Evolutionary conservation across 2,329 filamentous ascomycete genomes (phyloP).

Genomic region (Fusarium sp.): DNA sequence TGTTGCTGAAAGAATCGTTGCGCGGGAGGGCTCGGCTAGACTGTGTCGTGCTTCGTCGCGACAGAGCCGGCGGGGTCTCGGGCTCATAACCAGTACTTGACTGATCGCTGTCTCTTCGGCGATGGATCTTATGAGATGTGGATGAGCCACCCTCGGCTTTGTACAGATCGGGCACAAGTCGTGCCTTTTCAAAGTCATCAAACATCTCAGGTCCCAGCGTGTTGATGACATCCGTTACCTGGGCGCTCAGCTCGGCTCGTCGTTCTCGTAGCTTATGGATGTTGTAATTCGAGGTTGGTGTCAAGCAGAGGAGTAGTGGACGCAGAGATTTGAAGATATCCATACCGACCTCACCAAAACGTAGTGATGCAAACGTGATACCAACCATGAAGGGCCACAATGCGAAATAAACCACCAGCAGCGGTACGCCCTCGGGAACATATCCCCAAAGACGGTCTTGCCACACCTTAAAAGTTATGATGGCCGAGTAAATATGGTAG

Average conservation of each 20-base stretch:
- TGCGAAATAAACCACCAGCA: constrained; percentile 79
- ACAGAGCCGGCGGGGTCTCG: constrained; percentile 56
- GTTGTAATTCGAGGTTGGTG: constrained; percentile 85
- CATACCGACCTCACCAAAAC: constrained; percentile 98
- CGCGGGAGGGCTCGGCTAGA: constrained; percentile 73
- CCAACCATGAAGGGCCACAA: constrained; percentile 85
- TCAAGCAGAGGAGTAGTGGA: constrained; percentile 86
- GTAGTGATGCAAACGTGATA: constrained; percentile 91
- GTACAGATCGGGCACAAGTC: constrained; percentile 72
- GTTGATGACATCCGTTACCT: constrained; percentile 94
- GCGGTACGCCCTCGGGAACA: constrained; percentile 81
- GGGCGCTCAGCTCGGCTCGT: constrained; percentile 78
- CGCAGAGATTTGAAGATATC: constrained; percentile 96
- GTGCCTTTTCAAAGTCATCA: constrained; percentile 88
- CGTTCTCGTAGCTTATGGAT: constrained; percentile 80
- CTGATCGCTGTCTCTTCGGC: constrained; percentile 62
- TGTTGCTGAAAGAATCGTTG: constrained; percentile 94
- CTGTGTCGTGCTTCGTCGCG: constrained; percentile 63
- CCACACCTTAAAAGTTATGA: constrained; percentile 82
- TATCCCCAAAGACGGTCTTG: constrained; percentile 85
- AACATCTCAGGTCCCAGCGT: constrained; percentile 95
- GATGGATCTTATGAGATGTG: constrained; percentile 40
- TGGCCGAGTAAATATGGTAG: constrained; percentile 82
- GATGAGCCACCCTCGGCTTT: constrained; percentile 50
- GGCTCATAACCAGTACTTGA: constrained; percentile 55